These are phyloP conservation scores for Chimonanthus praecox DNA, from an alignment of 164 flowering plant species.

Conservation along the genomic window DNA sequence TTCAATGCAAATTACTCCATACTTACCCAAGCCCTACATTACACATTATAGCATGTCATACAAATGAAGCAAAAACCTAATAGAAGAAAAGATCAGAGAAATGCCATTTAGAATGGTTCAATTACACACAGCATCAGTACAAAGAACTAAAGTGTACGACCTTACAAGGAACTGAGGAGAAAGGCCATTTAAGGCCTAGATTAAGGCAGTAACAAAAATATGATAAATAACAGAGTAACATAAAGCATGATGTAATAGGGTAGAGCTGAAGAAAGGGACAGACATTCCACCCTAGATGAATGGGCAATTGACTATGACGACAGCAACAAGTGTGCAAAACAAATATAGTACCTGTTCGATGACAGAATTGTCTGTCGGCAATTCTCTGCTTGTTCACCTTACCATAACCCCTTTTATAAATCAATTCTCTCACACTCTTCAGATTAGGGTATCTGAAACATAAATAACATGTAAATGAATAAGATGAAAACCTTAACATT, in stretches of 20 bases:
- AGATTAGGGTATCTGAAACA: constrained; percentile 45
- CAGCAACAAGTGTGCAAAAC: too few relatives aligned
- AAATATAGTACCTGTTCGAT: constrained; percentile 35
- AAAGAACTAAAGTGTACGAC: neutral
- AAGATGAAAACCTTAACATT: too few relatives aligned
- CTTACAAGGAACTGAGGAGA: neutral
- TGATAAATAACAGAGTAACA: too few relatives aligned
- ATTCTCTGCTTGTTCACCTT: constrained; percentile 42
- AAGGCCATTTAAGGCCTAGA: neutral
- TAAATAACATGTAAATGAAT: neutral
- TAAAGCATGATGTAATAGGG: neutral
- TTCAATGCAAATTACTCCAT: constrained; percentile 17
- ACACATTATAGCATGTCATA: neutral
- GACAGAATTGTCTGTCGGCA: constrained; percentile 46
- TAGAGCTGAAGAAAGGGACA: too few relatives aligned
- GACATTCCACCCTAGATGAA: too few relatives aligned
- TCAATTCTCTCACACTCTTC: constrained; percentile 49
- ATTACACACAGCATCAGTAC: neutral
- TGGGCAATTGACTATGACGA: too few relatives aligned
- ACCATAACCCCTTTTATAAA: constrained; percentile 60
- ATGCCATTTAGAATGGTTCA: neutral
- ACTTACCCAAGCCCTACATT: constrained; percentile 37
- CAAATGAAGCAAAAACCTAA: neutral
- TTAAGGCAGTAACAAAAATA: neutral
- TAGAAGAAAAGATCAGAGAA: neutral